Base-by-base conservation (phyloP, 805 yeast genomes). In the Vanderwaltozyma tropicalis region DNA sequence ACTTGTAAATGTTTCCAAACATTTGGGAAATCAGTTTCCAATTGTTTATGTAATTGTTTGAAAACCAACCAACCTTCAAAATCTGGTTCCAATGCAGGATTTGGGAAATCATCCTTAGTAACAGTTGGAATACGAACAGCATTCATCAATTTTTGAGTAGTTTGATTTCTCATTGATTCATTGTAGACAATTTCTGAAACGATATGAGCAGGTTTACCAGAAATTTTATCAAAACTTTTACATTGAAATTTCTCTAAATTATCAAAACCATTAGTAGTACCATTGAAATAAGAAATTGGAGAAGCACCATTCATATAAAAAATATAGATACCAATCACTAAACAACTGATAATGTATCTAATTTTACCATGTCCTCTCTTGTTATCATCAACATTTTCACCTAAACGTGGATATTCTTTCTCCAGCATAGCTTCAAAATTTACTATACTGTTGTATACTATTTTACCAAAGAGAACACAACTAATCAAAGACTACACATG, bases 81-180 rank as follows among this genome's bases (percentile, higher is more conserved):
- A 14, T 66, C 67, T 3, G 55, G 47, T 28, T 60, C 51, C 3
- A 52, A 55, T 7, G 41, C 39, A 4, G 67, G 65, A 13, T 46
- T 38, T 9, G 61, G 62, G 37, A 57, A 62, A 17, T 67, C 69
- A 52, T 85, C 94, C 42, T 57, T 68, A 13, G 76, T 67, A 43
- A 73, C 78, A 1, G 94, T 81, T 30, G 78, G 77, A 40, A 81
- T 67, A 49, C 68, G 68, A 17, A 83, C 69, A 1, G 89, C 83
- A 5, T 72, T 76, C 8, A 72, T 57, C 39, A 77, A 62, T 45
- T 66, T 71, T 10, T 49, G 50, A 15, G 69, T 68, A 0, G 80
- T 32, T 3, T 15, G 12, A 67, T 16, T 44, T 44, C 35, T 35
- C 11, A 35, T 32, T 2, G 21, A 11, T n/a, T 32, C 31, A 20